Base-by-base conservation (phyloP, 108 stramenopile genomes). In the Chaetoceros tenuissimus region DNA sequence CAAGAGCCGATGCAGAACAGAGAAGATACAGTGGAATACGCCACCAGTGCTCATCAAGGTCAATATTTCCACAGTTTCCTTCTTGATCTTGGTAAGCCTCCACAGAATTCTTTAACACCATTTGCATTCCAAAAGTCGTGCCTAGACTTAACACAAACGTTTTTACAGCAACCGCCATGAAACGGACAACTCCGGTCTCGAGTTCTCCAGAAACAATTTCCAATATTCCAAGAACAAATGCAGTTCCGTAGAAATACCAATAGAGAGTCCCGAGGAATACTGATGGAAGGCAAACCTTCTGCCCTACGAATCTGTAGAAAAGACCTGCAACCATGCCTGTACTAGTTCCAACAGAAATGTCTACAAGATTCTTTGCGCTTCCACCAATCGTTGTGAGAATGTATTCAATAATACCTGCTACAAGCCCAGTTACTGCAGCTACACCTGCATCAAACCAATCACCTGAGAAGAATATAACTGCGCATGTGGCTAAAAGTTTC, bases 241-340 rank as follows among this genome's bases (percentile, higher is more conserved):
- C 74, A 18, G 69, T 75, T 23, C 69, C 74, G 27, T 75, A 75
- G 57, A 76, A 73, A 59, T 52, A 77, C 76, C 76, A 77, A 27
- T 77, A 77, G 2, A 77, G 52, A 1, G 72, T 70, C 16, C 76
- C 76, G 27, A 77, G 46, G 60, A 73, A 77, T 1, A 77, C 48
- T 2, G 68, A 45, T 19, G 67, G 24, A n/a, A 77, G 47, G 60
- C 76, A 77, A 1, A 29, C 19, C 1, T 43, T 46, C 19, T 68
- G 49, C 2, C 24, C 59, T 2, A 3, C 13, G 25, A 27, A 70
- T 27, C 55, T 26, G 49, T 68, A 67, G 28, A 69, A 66, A 0
- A 73, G 29, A 21, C 72, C 72, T 13, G 51, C 72, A 58, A 77
- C 55, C 1, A 66, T 24, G 17, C 76, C 76, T 24, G 72, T 73